Percentiles rank a stretch among this genome's conserved stretches.
Conservation (phyloP, 768 basidiomycete genomes). For the Nevesoporus exiguus region DNA sequence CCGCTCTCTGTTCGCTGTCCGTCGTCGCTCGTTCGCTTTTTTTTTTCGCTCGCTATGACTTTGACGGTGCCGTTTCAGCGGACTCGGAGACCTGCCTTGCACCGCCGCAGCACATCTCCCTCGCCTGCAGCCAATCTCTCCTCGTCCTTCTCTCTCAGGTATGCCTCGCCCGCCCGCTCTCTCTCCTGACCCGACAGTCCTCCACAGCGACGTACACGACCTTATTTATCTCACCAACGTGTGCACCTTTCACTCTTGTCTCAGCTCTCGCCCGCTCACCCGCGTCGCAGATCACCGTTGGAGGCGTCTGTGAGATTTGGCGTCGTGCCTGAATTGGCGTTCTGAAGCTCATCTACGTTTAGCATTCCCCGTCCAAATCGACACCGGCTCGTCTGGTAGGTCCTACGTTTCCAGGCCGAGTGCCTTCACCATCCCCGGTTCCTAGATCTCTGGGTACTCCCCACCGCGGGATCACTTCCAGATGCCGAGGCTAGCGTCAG, state of each 20-base stretch:
- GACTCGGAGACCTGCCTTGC: constrained; percentile 34
- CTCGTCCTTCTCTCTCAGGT: constrained; percentile 24
- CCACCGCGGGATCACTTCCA: constrained; percentile 45
- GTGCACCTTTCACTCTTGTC: constrained; percentile 25
- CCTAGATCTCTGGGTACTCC: constrained; percentile 70
- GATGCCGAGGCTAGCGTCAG: constrained; percentile 47
- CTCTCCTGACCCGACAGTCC: constrained; percentile 12
- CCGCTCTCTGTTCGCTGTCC: not conserved
- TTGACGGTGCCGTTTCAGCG: constrained; percentile 47
- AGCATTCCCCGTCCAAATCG: constrained; percentile 77
- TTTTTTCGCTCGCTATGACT: constrained; percentile 32
- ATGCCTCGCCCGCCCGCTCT: not conserved
- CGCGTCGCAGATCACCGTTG: constrained; percentile 57
- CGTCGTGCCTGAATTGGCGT: not conserved
- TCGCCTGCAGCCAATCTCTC: constrained; percentile 17
- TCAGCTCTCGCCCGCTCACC: not conserved
- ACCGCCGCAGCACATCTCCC: constrained; percentile 37
- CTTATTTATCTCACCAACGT: constrained; percentile 78
- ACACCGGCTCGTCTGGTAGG: constrained; percentile 64
- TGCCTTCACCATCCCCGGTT: not conserved
- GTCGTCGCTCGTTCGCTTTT: constrained; percentile 6
- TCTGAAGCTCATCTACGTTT: constrained; percentile 1
- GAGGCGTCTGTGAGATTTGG: constrained; percentile 47
- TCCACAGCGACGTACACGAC: constrained; percentile 64
- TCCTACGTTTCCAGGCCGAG: not conserved